Base-by-base conservation (phyloP, 768 basidiomycete species). In the Sporobolomyces phaffii region DNA sequence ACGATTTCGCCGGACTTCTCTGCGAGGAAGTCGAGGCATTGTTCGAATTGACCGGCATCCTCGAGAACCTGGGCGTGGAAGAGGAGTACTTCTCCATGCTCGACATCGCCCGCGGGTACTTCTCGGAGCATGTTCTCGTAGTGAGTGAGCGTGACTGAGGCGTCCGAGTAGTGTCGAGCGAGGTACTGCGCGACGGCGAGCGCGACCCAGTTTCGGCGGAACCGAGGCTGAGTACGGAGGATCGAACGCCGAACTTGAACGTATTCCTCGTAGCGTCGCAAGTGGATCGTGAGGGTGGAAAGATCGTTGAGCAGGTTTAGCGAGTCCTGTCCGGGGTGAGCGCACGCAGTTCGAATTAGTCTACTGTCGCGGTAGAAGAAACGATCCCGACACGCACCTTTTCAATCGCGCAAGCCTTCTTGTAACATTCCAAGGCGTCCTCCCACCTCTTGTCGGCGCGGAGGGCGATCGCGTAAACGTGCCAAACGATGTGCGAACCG, bases 391-490 rank as follows among this genome's bases (percentile, higher is more conserved):
- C 11, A 44, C 73, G 72, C 74, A 94, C 93, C 80, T 87, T 87
- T 80, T 98, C 96, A 74, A 89, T 89, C 66, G 84, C 83, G 70
- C 93, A 80, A 3, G 93, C 94, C 80, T 90, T 88, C 2, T 83
- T 85, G 78, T 97, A 98, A 29, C 91, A 92, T 74, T 91, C 89
- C 74, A 91, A 82, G 1, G 96, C 92, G 74, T 93, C 91, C 71
- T 90, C 90, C 74, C 91, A 97, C 75, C 94, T 91, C 78, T 89
- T 92, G 77, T 96, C 89, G 13, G 87, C 87, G 77, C 94, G 91
- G 77, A 92, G 89, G 26, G 96, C 85, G 74, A 99, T 87, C 31
- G 91, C 96, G 76, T 91, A 89, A 70, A 98, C 94, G 78, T 99
- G 96, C 93, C 96, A 98, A 76, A 87, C 88, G 76, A 99, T 97